phyloP scores from a whole-genome alignment of 768 basidiomycete genomes.

The Auricularia sp. region DNA sequence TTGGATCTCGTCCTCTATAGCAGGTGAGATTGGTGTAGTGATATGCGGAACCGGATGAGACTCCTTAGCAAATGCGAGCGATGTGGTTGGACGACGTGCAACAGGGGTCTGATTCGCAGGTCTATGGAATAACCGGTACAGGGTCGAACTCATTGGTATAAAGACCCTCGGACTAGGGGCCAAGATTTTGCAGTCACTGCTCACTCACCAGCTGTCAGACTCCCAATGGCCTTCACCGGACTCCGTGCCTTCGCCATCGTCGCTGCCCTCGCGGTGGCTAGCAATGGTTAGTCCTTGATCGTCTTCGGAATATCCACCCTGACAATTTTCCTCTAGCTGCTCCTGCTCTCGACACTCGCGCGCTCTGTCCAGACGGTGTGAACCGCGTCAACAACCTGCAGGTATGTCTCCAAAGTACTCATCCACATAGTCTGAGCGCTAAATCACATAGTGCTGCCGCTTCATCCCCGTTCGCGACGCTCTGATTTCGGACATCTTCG shows the following conservation, averaged over 20 bases:
- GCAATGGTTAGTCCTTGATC: background rate
- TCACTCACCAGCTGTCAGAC: background rate
- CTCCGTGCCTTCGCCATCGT: background rate
- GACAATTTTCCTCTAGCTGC: background rate
- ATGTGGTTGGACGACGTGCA: no score
- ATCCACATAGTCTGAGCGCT: no score
- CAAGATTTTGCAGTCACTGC: background rate
- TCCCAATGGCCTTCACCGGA: background rate
- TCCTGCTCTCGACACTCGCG: background rate
- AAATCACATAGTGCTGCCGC: background rate
- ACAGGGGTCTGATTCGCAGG: no score
- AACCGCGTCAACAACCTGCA: background rate
- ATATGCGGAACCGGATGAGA: no score
- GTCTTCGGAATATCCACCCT: background rate
- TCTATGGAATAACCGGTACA: background rate
- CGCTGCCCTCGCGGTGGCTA: background rate
- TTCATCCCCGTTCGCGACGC: background rate
- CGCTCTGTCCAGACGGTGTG: background rate
- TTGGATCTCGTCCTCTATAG: no score
- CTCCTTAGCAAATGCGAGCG: no score
- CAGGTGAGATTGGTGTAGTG: no score
- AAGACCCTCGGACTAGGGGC: background rate
- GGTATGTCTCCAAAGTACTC: no score
- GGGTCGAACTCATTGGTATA: background rate
- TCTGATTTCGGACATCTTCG: background rate